Evolutionary conservation across 176 grass and related monocot genomes (phyloP), one percentile per base, ranked within the genome.

Genomic region (Raddia distichophylla): DNA sequence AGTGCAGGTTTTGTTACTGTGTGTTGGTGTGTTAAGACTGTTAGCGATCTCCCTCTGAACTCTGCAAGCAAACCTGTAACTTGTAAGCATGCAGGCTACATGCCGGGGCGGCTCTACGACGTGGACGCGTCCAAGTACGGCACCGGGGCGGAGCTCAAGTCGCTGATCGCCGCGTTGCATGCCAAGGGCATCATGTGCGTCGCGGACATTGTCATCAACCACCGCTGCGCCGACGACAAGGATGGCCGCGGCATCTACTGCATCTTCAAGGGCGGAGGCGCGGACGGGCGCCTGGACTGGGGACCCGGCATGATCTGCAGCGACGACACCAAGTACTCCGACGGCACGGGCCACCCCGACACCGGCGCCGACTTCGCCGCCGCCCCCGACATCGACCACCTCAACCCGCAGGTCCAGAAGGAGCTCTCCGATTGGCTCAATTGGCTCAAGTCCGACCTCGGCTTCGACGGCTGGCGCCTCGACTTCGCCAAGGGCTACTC

Each of bases 361-460:
- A 88, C 89, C 10, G 82, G 89, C 12, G 68, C 27, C 7, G 80
- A 55, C 57, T 91, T 87, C 63, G 66, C 44, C 27, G 71, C 69
- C 0, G 85, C 89, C 19, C 89, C 89, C 14, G 85, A 91, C 72
- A 91, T 91, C 75, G 89, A 91, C 79, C 89, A 91, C 85, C 89
- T 88, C 71, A 91, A 91, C 76, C 58, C 35, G 2, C 81, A 59
- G 53, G 89, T 91, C 72, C 89, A 91, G 62, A 63, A 17, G 0
- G 89, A 91, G 71, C 89, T 91, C 66, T 81, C 85, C 42, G 85
- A 91, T 40, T 91, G 89, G 89, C 83, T 91, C 61, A 91, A 87
- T 7, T 88, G 89, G 89, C 85, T 91, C 63, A 91, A 82, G 64
- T 53, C 57, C n/a, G 89, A 88, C 8, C 15, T 91, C 76, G 89